Evolutionary conservation across 2,329 filamentous ascomycete species (phyloP).

Genomic region (Diaporthe vexans): DNA sequence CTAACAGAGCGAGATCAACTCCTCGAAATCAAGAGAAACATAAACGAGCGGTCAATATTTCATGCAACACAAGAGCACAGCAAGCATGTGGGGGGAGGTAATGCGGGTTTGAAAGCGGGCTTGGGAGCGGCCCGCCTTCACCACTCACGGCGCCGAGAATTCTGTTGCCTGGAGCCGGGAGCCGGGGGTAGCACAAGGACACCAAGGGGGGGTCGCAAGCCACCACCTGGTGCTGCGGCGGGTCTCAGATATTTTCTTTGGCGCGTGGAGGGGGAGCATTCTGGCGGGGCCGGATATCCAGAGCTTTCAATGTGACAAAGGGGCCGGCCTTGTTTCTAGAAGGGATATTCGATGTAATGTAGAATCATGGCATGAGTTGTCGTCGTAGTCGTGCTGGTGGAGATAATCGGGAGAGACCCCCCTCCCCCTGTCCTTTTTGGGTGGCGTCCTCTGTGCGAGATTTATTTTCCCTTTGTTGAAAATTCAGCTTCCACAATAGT

Average conservation of each 20-base stretch:
- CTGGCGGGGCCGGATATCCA: not conserved
- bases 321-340: not conserved
- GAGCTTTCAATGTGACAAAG: not conserved
- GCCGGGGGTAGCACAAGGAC: slow-evolving; percentile 14
- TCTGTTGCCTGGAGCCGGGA: slow-evolving; percentile 35
- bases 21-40: not conserved
- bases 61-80: slow-evolving; percentile 2
- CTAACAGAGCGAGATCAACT: not conserved
- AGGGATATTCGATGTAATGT: not conserved
- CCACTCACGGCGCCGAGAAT: slow-evolving; percentile 35
- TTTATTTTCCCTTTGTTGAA: not conserved
- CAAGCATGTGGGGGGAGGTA: slow-evolving; percentile 19
- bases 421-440: not conserved
- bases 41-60: not conserved
- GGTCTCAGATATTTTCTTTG: slow-evolving; percentile 4
- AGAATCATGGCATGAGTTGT: slow-evolving; percentile 7
- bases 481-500: not conserved
- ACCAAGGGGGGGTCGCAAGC: slow-evolving; percentile 10
- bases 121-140: not conserved
- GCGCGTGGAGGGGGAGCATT: not conserved
- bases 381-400: not conserved
- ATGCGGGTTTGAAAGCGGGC: not conserved
- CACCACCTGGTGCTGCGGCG: slow-evolving; percentile 20
- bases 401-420: not conserved
- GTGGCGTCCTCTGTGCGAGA: not conserved